Conservation (phyloP, 202 grass and related monocot genomes). For the Saccharum hybrid region DNA sequence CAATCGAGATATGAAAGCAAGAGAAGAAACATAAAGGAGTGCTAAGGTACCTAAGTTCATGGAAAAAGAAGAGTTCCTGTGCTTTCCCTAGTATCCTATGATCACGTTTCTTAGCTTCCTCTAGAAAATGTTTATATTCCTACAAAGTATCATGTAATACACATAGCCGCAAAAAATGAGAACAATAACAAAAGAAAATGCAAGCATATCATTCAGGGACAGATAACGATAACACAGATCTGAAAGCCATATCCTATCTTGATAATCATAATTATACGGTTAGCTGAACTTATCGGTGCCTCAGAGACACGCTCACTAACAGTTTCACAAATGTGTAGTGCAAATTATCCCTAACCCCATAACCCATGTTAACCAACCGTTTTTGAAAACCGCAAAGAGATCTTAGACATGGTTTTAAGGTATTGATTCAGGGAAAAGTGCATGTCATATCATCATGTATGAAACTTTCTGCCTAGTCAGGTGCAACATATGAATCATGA, state of each 20-base stretch:
- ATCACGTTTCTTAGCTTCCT: slow-evolving; percentile 97
- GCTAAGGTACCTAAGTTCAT: slow-evolving; percentile 79
- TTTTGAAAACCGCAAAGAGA: neutral
- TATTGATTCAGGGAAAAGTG: slow-evolving; percentile 8
- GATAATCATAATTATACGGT: neutral
- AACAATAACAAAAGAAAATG: slow-evolving; percentile 12
- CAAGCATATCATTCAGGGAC: neutral
- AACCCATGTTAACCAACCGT: neutral
- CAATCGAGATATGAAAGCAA: neutral
- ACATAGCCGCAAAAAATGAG: slow-evolving; percentile 26
- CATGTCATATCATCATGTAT: slow-evolving; percentile 2
- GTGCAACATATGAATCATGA: slow-evolving; percentile 17
- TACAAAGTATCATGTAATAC: slow-evolving; percentile 47
- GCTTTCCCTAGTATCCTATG: slow-evolving; percentile 82
- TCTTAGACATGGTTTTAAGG: slow-evolving; percentile 8
- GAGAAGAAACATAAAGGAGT: slow-evolving; percentile 32
- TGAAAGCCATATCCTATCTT: neutral
- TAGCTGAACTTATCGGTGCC: neutral
- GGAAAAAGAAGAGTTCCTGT: slow-evolving; percentile 99
- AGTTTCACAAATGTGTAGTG: slow-evolving; percentile 5
- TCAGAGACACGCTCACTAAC: neutral
- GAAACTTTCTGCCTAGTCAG: neutral
- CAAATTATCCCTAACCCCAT: neutral
- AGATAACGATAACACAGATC: slow-evolving; percentile 8
- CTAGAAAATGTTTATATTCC: slow-evolving; percentile 84